A percentile compares a stretch with the other conserved stretches of the same genome.
Evolutionary conservation across 371 early-diverging fungal species (phyloP).

Genomic region (Haplosporangium sp.): DNA sequence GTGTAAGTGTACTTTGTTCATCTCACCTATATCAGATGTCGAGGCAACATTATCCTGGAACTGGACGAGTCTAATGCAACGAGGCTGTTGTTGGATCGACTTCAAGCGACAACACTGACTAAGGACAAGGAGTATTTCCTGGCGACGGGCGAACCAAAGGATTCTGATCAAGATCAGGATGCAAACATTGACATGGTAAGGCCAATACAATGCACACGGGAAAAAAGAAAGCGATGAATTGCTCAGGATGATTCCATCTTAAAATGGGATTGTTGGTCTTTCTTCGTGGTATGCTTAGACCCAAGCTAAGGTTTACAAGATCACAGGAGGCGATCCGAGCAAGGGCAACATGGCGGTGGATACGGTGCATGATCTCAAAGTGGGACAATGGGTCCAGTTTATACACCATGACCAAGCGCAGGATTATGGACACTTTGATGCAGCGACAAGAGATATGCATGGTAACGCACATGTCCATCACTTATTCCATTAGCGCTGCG

Average conservation of each 20-base stretch:
- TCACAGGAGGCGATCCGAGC: constrained; percentile 82
- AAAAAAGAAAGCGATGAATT: too few species aligned
- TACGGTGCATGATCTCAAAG: constrained; percentile 69
- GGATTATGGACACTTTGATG: constrained; percentile 17
- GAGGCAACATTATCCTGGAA: constrained; percentile 80
- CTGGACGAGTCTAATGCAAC: constrained; percentile 75
- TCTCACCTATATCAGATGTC: constrained; percentile 54
- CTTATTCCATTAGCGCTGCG: too few species aligned
- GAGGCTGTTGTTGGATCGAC: constrained; percentile 63
- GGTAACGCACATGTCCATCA: constrained; percentile 3
- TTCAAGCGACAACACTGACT: constrained; percentile 55
- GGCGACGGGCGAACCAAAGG: constrained; percentile 55
- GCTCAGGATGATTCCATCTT: too few species aligned
- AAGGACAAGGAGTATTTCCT: constrained; percentile 72
- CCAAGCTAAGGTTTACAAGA: constrained; percentile 64
- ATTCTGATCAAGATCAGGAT: constrained; percentile 21
- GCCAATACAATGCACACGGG: too few species aligned
- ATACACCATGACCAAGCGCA: constrained; percentile 28
- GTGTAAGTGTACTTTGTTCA: constrained; percentile 1
- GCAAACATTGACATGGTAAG: constrained; percentile 32
- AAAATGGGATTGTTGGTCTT: too few species aligned
- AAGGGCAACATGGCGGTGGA: constrained; percentile 82
- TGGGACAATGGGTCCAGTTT: constrained; percentile 72
- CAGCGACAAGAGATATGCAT: background rate
- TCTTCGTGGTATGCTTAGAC: too few species aligned